Evolutionary conservation across 441 rosid genomes (phyloP).

Genomic region (Erodium chrysanthum): DNA sequence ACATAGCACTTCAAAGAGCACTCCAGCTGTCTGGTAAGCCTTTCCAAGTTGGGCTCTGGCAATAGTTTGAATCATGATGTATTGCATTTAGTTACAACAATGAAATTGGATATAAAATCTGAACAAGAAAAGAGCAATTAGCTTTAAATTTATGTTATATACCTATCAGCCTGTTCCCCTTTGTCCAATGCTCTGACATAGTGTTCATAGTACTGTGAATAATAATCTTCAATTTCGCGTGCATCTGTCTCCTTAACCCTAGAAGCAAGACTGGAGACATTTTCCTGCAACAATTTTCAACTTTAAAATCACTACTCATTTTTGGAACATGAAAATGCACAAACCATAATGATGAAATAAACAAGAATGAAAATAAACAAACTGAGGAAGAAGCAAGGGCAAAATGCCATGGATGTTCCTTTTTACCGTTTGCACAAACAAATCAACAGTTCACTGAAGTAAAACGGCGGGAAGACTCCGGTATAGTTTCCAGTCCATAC

Average conservation of each 20-base stretch:
- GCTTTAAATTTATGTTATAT: not conserved
- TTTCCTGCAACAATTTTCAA: conserved; percentile 41
- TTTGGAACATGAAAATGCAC: not conserved
- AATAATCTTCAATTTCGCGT: conserved; percentile 86
- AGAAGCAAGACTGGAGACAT: conserved; percentile 91
- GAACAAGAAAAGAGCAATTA: not conserved
- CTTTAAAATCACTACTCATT: not conserved
- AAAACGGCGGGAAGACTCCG: not conserved
- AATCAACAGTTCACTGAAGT: not conserved
- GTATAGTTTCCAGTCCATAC: too few relatives aligned
- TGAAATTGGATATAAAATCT: not conserved
- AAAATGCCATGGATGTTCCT: not conserved
- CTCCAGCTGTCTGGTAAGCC: conserved; percentile 96
- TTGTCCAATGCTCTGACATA: conserved; percentile 76
- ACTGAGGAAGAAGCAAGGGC: not conserved
- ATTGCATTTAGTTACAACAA: not conserved
- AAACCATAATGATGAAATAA: not conserved
- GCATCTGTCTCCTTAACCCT: conserved; percentile 90
- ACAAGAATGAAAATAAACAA: not conserved
- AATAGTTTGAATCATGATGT: not conserved
- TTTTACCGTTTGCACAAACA: not conserved
- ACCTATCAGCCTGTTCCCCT: conserved; percentile 96
- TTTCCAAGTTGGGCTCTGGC: conserved; percentile 91
- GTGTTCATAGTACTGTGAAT: conserved; percentile 84
- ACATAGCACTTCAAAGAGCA: conserved; percentile 93